These are phyloP conservation scores for Kodamaea sagamina DNA, from an alignment of 805 yeast genomes.

Conservation along the genomic window DNA sequence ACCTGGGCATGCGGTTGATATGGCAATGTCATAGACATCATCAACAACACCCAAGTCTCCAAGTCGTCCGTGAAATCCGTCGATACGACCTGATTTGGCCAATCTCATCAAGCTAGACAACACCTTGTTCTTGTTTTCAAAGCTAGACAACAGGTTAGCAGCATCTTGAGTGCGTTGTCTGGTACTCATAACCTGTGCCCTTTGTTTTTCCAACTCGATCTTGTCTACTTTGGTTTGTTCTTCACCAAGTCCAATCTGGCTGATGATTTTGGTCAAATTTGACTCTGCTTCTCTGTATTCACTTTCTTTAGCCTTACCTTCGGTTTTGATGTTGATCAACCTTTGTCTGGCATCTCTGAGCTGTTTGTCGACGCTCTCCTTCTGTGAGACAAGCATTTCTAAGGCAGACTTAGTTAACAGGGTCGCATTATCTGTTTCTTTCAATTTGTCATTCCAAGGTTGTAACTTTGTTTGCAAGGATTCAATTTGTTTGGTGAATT, in stretches of 20 bases:
- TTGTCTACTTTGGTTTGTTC: slow-evolving; percentile 55
- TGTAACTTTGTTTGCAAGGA: slow-evolving; percentile 63
- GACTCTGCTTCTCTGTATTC: slow-evolving; percentile 47
- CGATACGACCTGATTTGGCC: slow-evolving; percentile 76
- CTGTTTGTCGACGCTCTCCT: slow-evolving; percentile 45
- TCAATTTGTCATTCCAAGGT: slow-evolving; percentile 78
- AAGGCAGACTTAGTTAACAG: slow-evolving; percentile 66
- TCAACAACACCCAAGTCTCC: slow-evolving; percentile 94
- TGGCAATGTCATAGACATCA: slow-evolving; percentile 85
- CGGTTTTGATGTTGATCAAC: slow-evolving; percentile 46
- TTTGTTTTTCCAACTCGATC: slow-evolving; percentile 52
- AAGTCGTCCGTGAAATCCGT: slow-evolving; percentile 84
- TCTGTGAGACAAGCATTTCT: slow-evolving; percentile 55
- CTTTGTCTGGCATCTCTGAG: slow-evolving; percentile 45
- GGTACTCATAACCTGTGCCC: slow-evolving; percentile 49
- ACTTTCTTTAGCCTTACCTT: slow-evolving; percentile 52
- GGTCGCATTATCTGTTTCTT: slow-evolving; percentile 61
- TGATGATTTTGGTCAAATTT: slow-evolving; percentile 49
- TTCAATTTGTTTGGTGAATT: slow-evolving; percentile 65
- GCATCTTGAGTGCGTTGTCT: slow-evolving; percentile 73
- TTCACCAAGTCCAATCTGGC: slow-evolving; percentile 61
- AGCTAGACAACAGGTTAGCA: slow-evolving; percentile 52
- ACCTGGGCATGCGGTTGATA: slow-evolving; percentile 92
- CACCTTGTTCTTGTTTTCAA: slow-evolving; percentile 73
- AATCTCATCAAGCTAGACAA: slow-evolving; percentile 66